phyloP scores from a whole-genome alignment of 441 rosid species.

The Dalechampia spathulata region DNA sequence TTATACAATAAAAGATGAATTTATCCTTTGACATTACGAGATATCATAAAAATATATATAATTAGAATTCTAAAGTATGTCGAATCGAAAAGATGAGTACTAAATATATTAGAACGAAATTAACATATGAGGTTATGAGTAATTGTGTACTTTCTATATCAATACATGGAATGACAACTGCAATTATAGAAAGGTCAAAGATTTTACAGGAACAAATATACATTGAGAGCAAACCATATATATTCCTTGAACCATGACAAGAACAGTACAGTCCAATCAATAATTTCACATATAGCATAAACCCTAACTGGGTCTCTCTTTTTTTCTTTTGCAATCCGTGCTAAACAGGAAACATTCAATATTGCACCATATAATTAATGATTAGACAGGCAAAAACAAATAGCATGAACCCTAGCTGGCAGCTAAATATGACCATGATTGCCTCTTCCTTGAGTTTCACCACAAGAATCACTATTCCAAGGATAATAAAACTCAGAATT shows the following conservation, averaged over 20 bases:
- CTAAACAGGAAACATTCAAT: background rate
- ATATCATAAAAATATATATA: no score
- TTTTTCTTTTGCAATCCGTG: no score
- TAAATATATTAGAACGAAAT: no score
- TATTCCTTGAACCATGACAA: background rate
- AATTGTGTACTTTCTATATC: no score
- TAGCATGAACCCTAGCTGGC: background rate
- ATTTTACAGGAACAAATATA: background rate
- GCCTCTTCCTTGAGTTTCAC: constrained; percentile 25
- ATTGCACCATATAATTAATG: background rate
- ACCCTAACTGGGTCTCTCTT: constrained; percentile 20
- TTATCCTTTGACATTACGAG: no score
- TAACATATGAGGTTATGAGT: no score
- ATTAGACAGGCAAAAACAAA: no score
- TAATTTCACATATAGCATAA: constrained; percentile 7
- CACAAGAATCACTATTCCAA: constrained; percentile 26
- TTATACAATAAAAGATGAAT: no score
- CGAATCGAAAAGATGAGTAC: no score
- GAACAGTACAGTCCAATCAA: background rate
- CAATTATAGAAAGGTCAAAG: background rate
- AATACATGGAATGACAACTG: no score
- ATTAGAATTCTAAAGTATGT: no score
- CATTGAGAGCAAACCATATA: background rate
- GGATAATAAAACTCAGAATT: constrained; percentile 29
- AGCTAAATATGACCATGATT: constrained; percentile 21